Conservation (phyloP, 202 grass and related monocot genomes). For the Sporobolus alterniflorus region DNA sequence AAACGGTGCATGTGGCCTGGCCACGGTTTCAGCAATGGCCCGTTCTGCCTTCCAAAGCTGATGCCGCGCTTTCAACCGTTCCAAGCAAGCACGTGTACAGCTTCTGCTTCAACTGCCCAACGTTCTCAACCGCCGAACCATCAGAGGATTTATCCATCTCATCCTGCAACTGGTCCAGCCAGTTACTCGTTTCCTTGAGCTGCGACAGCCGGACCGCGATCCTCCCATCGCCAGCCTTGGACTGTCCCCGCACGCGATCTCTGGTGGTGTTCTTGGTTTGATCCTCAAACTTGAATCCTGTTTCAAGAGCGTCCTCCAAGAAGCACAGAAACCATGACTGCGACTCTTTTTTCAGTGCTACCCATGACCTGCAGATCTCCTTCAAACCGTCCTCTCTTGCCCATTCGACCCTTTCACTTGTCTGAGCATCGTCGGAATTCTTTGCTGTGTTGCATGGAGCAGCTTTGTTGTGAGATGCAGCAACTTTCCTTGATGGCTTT, state of each 20-base stretch:
- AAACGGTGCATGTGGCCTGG: neutral
- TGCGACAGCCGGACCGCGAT: constrained; percentile 85
- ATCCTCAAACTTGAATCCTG: constrained; percentile 69
- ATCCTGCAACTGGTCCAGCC: constrained; percentile 76
- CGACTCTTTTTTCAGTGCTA: constrained; percentile 60
- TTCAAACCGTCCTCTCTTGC: constrained; percentile 84
- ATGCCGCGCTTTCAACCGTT: constrained; percentile 84
- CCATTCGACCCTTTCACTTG: constrained; percentile 74
- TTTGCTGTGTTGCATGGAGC: constrained; percentile 45
- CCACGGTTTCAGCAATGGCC: constrained; percentile 10
- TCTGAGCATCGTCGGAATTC: constrained; percentile 43
- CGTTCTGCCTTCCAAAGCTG: constrained; percentile 74
- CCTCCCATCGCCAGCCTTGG: constrained; percentile 65
- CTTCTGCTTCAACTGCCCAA: constrained; percentile 91
- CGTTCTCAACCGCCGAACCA: constrained; percentile 52
- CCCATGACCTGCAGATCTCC: constrained; percentile 84
- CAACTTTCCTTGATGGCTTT: constrained; percentile 59
- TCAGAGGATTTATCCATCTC: constrained; percentile 40
- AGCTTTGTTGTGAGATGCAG: constrained; percentile 48
- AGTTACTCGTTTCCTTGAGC: constrained; percentile 88
- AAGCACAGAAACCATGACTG: constrained; percentile 86
- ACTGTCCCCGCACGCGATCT: constrained; percentile 48
- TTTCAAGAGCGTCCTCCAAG: constrained; percentile 67
- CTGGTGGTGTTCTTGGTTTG: constrained; percentile 48
- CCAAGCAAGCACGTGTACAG: constrained; percentile 86